A percentile compares a stretch with the other conserved stretches of the same genome.
Evolutionary conservation across 129 eudicot genomes (phyloP).

Genomic region (Flaveria trinervia): DNA sequence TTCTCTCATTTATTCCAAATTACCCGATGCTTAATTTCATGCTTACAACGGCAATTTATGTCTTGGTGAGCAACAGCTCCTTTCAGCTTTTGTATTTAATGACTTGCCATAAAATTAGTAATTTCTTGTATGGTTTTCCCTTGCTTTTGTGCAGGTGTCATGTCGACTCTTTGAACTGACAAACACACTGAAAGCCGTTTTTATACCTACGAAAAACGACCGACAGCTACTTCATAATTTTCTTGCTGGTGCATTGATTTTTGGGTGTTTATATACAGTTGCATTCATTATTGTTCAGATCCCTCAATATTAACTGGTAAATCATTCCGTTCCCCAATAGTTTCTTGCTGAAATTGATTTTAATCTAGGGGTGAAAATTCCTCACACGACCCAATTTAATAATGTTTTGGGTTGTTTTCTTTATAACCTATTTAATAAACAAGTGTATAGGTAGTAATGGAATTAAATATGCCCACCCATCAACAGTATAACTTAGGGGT

Average conservation of each 20-base stretch:
- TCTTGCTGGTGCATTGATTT: slow-evolving; percentile 77
- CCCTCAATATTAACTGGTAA: slow-evolving; percentile 57
- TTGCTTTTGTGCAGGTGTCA: slow-evolving; percentile 55
- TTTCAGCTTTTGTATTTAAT: slow-evolving; percentile 2
- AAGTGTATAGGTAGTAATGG: neutral
- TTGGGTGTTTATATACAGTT: slow-evolving; percentile 57
- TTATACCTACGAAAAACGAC: slow-evolving; percentile 79
- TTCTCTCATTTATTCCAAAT: slow-evolving; percentile 77
- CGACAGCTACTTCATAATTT: slow-evolving; percentile 69
- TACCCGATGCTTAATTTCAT: slow-evolving; percentile 89
- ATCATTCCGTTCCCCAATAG: slow-evolving; percentile 22
- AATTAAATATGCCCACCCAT: neutral
- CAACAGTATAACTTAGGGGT: neutral
- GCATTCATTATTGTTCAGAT: slow-evolving; percentile 83
- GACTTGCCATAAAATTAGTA: neutral
- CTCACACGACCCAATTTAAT: neutral
- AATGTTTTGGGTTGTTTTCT: neutral
- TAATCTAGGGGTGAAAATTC: neutral
- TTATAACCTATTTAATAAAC: neutral
- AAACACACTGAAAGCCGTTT: slow-evolving; percentile 72
- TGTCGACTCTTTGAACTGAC: slow-evolving; percentile 82
- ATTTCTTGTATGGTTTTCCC: neutral
- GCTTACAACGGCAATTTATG: slow-evolving; percentile 81
- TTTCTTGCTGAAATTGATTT: neutral
- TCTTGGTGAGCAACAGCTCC: slow-evolving; percentile 59